phyloP scores from a whole-genome alignment of 2,329 filamentous ascomycete species.

The Diaporthe sp. region DNA sequence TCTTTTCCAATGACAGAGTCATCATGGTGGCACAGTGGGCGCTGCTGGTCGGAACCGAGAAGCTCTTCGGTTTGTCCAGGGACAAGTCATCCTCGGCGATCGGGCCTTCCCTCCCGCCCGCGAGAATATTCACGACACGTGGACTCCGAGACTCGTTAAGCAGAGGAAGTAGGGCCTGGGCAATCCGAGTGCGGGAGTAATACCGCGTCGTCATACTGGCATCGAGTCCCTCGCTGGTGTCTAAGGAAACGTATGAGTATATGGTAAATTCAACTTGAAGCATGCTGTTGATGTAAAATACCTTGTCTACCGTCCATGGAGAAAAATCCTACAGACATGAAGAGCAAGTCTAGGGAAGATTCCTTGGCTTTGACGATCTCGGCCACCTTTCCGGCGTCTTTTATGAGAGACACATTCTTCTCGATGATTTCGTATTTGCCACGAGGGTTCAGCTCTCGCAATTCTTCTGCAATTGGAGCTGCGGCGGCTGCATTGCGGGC shows the following conservation, averaged over 20 bases:
- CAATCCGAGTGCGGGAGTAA: slow-evolving; percentile 65
- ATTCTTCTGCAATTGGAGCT: slow-evolving; percentile 49
- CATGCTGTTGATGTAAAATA: background rate
- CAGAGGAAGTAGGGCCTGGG: slow-evolving; percentile 62
- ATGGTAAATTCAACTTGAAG: too few species aligned
- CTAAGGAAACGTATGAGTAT: slow-evolving; percentile 40
- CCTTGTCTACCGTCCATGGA: slow-evolving; percentile 47
- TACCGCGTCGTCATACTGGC: slow-evolving; percentile 61
- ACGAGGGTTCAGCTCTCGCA: slow-evolving; percentile 51
- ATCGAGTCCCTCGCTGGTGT: slow-evolving; percentile 66
- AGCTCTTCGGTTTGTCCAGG: slow-evolving; percentile 50
- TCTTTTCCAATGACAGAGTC: slow-evolving; percentile 59
- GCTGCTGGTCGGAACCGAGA: slow-evolving; percentile 51
- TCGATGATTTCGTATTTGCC: slow-evolving; percentile 54
- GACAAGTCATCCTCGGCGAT: slow-evolving; percentile 60
- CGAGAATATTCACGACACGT: slow-evolving; percentile 64
- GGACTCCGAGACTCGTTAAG: slow-evolving; percentile 51
- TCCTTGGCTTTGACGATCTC: slow-evolving; percentile 45
- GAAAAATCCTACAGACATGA: slow-evolving; percentile 52
- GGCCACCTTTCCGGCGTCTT: slow-evolving; percentile 49
- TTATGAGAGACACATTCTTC: slow-evolving; percentile 52
- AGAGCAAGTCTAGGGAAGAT: slow-evolving; percentile 52
- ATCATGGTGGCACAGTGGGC: slow-evolving; percentile 62
- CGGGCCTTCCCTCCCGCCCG: slow-evolving; percentile 59
- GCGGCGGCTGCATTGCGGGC: slow-evolving; percentile 10